Percentiles rank a stretch among this genome's conserved stretches.
Conservation (phyloP, 2,329 filamentous ascomycete species). For the Penicillium psychrosexuale region DNA sequence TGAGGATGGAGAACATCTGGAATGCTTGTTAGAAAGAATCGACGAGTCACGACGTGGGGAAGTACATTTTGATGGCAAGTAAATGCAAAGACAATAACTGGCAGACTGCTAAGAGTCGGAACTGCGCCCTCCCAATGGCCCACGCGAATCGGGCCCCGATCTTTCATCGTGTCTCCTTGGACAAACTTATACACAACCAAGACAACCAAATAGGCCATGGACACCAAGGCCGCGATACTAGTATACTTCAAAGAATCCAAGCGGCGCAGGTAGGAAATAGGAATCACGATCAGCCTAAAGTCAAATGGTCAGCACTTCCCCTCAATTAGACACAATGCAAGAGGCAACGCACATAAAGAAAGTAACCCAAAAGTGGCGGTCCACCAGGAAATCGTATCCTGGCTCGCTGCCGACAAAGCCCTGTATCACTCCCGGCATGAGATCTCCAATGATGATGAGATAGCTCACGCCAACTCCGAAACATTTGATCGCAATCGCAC, state of each 20-base stretch:
- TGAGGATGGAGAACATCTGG: slow-evolving; percentile 97
- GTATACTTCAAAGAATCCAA: slow-evolving; percentile 98
- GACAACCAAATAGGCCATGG: slow-evolving; percentile 90
- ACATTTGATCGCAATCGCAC: slow-evolving; percentile 94
- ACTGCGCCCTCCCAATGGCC: slow-evolving; percentile 77
- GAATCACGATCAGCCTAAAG: slow-evolving; percentile 79
- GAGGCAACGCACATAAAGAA: slow-evolving; percentile 70
- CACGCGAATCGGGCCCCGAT: slow-evolving; percentile 70
- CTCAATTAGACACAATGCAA: not conserved
- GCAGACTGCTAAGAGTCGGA: slow-evolving; percentile 77
- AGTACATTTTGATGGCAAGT: slow-evolving; percentile 95
- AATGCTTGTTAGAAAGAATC: slow-evolving; percentile 13
- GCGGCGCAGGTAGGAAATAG: slow-evolving; percentile 83
- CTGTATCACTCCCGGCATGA: slow-evolving; percentile 90
- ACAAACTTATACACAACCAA: slow-evolving; percentile 91
- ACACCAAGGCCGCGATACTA: slow-evolving; percentile 82
- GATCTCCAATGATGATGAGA: slow-evolving; percentile 95
- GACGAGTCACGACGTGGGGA: not conserved
- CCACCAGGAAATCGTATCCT: slow-evolving; percentile 70
- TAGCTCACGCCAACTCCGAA: slow-evolving; percentile 97
- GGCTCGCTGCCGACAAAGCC: slow-evolving; percentile 69
- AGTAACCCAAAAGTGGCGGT: slow-evolving; percentile 96
- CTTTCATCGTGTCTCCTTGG: slow-evolving; percentile 68
- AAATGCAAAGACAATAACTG: slow-evolving; percentile 98
- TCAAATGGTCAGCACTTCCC: not conserved